These are phyloP conservation scores for Corrigiola litoralis DNA, from an alignment of 179 eudicot species.

Conservation along the genomic window DNA sequence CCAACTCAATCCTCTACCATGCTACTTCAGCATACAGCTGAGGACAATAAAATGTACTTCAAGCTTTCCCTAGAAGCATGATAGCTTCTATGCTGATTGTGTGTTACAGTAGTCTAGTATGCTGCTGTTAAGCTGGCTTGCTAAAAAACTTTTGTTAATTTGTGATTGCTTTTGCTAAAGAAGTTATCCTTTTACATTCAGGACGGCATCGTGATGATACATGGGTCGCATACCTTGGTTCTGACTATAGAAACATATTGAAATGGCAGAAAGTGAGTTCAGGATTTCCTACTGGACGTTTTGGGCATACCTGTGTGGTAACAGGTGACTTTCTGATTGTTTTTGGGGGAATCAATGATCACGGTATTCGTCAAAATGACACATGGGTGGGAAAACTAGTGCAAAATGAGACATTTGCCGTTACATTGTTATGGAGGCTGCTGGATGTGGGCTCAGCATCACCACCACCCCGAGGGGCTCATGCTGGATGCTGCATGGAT, in stretches of 20 bases:
- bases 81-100: neutral
- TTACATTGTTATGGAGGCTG: constrained; percentile 59
- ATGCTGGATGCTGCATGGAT: constrained; percentile 80
- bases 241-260: constrained; percentile 38
- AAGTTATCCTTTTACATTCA: constrained; percentile 28
- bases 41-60: too few species aligned
- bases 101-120: neutral
- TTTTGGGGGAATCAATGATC: constrained; percentile 94
- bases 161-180: too few species aligned
- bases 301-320: constrained; percentile 84
- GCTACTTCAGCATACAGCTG: too few species aligned
- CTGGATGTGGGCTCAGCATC: constrained; percentile 59
- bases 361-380: constrained; percentile 83
- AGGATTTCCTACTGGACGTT: constrained; percentile 90
- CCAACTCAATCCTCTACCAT: too few species aligned
- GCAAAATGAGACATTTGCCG: constrained; percentile 32
- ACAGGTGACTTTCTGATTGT: constrained; percentile 57
- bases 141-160: neutral
- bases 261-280: constrained; percentile 71
- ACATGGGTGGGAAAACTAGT: constrained; percentile 73
- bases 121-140: neutral
- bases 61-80: neutral
- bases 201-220: constrained; percentile 99
- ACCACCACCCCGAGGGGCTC: constrained; percentile 97
- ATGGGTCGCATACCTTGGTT: constrained; percentile 71